Evolutionary conservation across 2,329 filamentous ascomycete species (phyloP).

Genomic region (Nemania diffusa): DNA sequence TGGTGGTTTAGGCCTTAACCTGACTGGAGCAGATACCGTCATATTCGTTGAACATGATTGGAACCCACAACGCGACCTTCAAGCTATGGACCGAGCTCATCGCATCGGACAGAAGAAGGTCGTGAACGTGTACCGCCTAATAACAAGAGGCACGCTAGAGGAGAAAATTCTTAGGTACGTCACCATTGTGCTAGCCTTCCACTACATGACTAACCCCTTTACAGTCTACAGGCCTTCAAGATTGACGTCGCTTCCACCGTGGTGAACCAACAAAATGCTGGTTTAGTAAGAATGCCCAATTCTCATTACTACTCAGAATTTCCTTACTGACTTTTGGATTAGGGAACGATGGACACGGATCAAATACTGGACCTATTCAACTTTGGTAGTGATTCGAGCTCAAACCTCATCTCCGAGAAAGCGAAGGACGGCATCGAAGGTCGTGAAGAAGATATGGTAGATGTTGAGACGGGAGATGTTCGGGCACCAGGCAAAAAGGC

Average conservation of each 20-base stretch:
- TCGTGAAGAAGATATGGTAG: constrained; percentile 86
- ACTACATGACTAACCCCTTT: constrained; percentile 33
- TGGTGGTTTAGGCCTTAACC: constrained; percentile 90
- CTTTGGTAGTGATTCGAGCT: constrained; percentile 81
- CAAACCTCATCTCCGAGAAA: constrained; percentile 71
- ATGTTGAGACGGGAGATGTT: constrained; percentile 90
- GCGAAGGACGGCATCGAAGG: constrained; percentile 67
- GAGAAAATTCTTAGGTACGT: constrained; percentile 87
- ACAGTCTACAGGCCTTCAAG: constrained; percentile 93
- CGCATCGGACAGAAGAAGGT: constrained; percentile 99
- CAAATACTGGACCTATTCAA: constrained; percentile 98
- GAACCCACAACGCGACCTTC: constrained; percentile 98
- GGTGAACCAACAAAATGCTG: constrained; percentile 98
- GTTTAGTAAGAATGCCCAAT: constrained; percentile 60
- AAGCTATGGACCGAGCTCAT: constrained; percentile 98
- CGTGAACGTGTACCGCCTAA: constrained; percentile 96
- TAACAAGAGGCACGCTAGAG: constrained; percentile 94
- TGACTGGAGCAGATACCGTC: constrained; percentile 97
- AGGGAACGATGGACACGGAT: constrained; percentile 92
- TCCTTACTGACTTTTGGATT: constrained; percentile 33
- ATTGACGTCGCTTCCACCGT: constrained; percentile 98
- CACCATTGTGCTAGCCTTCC: background rate
- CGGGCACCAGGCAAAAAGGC: constrained; percentile 95
- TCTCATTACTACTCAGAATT: constrained; percentile 2
- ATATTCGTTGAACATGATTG: constrained; percentile 99